Conservation (phyloP, 768 basidiomycete genomes). For the Rhodotorula diobovata region DNA sequence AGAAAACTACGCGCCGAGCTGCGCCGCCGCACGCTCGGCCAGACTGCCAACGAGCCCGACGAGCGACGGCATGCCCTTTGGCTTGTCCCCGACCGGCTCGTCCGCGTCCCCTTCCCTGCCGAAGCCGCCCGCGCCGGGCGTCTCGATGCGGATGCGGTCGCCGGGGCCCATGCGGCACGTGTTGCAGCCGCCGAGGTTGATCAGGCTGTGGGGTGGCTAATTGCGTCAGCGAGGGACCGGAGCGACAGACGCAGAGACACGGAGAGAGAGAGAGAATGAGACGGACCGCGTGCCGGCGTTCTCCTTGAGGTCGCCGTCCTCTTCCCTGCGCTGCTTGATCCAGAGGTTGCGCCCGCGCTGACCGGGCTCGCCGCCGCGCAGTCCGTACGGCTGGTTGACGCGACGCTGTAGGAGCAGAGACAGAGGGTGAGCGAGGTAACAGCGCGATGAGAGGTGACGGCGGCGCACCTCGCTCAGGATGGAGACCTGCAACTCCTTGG, state of each 20-base stretch:
- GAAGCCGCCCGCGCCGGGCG: slow-evolving; percentile 89
- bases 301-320: slow-evolving; percentile 56
- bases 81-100: not conserved
- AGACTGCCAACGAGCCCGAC: slow-evolving; percentile 47
- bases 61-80: slow-evolving; percentile 9
- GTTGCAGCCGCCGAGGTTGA: slow-evolving; percentile 82
- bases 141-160: slow-evolving; percentile 72
- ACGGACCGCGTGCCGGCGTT: not conserved
- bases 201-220: slow-evolving; percentile 56
- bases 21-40: slow-evolving; percentile 46
- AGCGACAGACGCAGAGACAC: slow-evolving; percentile 35
- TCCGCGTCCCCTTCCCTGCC: slow-evolving; percentile 50
- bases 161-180: slow-evolving; percentile 84
- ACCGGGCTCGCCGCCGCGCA: slow-evolving; percentile 72
- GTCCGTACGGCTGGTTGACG: slow-evolving; percentile 77
- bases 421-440: not conserved
- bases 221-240: too few species aligned
- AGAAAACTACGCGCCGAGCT: slow-evolving; percentile 38
- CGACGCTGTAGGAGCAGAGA: slow-evolving; percentile 57
- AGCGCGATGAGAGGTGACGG: not conserved
- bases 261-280: not conserved
- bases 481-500: slow-evolving; percentile 72
- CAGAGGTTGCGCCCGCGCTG: slow-evolving; percentile 77
- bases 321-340: slow-evolving; percentile 52
- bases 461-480: slow-evolving; percentile 74